Base-by-base conservation (phyloP, 352 stramenopile species). In the Globisporangium perplexum region DNA sequence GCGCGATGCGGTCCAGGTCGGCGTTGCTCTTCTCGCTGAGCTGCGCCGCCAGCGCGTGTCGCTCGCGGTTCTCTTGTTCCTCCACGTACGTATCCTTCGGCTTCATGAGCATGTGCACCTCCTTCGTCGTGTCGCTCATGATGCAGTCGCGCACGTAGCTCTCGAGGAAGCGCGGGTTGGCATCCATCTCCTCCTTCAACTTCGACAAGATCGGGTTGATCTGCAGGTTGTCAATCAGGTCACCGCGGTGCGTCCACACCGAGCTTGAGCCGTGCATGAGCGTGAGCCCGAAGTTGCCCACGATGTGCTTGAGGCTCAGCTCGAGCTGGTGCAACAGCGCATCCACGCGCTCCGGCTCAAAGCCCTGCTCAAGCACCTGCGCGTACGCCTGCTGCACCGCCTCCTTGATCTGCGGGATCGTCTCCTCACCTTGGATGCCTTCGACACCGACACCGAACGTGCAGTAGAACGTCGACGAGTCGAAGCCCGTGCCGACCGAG, bases 251-350 rank as follows among this genome's bases (percentile, higher is more conserved):
- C 4, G 71, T 68, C 83, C 83, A 93, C 24, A 81, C 69, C 11
- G 74, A 87, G 57, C 75, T 86, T 11, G 79, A 62, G 2, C 71
- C 77, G 49, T 89, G 81, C 77, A 93, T 80, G 18, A 92, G 57
- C 20, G 82, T 80, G 54, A 93, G 62, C 0, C 83, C 83, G 71
- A 93, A 93, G 53, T 91, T 89, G 46, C 78, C 77, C 0, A 83
- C 77, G 26, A 93, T 81, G 57, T 93, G 81, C 56, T 93, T 93
- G n/a, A 85, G 64, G 57, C 75, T 88, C 50, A 93, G 60, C 57
- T 93, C 83, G 24, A 93, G 60, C 60, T 93, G 83, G 49, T 93
- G 83, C 36, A 93, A 59, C 60, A 93, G 42, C 7, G 74, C 81
- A 7, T 80, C 70, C 22, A 93, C 82, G 26, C 78, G 72, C 56